phyloP scores from a whole-genome alignment of 2,329 filamentous ascomycete genomes.

The Colletotrichum lentis region DNA sequence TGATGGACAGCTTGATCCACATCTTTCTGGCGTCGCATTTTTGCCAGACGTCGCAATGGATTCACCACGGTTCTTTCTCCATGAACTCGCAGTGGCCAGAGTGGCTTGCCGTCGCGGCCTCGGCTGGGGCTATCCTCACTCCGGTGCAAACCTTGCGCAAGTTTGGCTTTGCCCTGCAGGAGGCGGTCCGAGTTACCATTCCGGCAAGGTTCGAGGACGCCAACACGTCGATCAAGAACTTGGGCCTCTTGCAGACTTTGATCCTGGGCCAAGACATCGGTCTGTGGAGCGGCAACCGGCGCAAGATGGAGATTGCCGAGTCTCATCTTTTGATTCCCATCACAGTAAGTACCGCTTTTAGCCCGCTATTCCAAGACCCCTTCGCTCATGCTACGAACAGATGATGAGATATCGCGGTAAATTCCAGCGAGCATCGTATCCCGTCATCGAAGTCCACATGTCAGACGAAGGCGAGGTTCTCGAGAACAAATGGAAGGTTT shows the following conservation, averaged over 20 bases:
- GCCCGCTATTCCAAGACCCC: not conserved
- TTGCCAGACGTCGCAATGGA: slow-evolving; percentile 65
- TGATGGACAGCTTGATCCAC: slow-evolving; percentile 68
- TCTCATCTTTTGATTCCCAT: slow-evolving; percentile 57
- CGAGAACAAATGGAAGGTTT: slow-evolving; percentile 70
- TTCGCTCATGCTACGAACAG: slow-evolving; percentile 41
- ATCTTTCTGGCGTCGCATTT: slow-evolving; percentile 66
- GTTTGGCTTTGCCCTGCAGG: slow-evolving; percentile 65
- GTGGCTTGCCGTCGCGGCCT: slow-evolving; percentile 66
- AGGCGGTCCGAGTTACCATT: slow-evolving; percentile 55
- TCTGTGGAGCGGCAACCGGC: slow-evolving; percentile 63
- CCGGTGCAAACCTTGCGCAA: slow-evolving; percentile 66
- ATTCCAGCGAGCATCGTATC: slow-evolving; percentile 65
- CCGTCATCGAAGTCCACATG: slow-evolving; percentile 57
- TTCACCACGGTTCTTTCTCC: slow-evolving; percentile 68
- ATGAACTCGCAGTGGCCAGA: slow-evolving; percentile 65
- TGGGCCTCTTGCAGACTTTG: slow-evolving; percentile 59
- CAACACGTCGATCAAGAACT: slow-evolving; percentile 56
- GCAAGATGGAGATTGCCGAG: slow-evolving; percentile 66
- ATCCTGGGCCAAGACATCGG: slow-evolving; percentile 60
- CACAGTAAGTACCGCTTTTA: slow-evolving; percentile 48
- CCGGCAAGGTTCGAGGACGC: slow-evolving; percentile 56
- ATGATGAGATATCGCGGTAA: slow-evolving; percentile 66
- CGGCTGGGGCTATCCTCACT: slow-evolving; percentile 67
- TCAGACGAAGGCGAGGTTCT: slow-evolving; percentile 65